Conservation (phyloP, 2,329 filamentous ascomycete genomes). For the Cladosporium sp. region DNA sequence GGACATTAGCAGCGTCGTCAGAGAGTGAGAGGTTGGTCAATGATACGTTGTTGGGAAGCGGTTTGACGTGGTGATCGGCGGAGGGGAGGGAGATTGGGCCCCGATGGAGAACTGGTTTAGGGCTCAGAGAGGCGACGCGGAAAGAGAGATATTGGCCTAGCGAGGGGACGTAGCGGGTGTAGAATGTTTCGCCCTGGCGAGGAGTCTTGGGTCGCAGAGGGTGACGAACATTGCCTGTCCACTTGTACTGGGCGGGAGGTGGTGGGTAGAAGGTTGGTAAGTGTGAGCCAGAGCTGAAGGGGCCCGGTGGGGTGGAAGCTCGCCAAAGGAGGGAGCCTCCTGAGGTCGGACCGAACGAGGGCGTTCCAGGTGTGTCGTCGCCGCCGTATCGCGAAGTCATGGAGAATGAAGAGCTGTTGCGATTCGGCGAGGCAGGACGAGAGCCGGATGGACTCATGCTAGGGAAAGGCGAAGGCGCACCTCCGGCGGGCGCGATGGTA, state of each 20-base stretch:
- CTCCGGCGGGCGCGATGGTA: constrained; percentile 59
- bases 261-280: constrained; percentile 89
- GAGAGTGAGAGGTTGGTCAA: constrained; percentile 9
- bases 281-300: constrained; percentile 77
- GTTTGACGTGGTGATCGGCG: constrained; percentile 2
- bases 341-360: constrained; percentile 1
- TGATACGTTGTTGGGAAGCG: constrained; percentile 3
- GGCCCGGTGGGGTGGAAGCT: constrained; percentile 45
- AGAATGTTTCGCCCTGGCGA: constrained; percentile 85
- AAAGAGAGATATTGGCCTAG: constrained; percentile 82
- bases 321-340: constrained; percentile 24
- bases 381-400: constrained; percentile 6
- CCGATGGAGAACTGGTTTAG: constrained; percentile 58
- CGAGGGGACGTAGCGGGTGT: constrained; percentile 79
- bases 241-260: constrained; percentile 71
- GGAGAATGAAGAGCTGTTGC: constrained; percentile 17
- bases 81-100: constrained; percentile 44
- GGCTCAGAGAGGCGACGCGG: constrained; percentile 69
- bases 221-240: constrained; percentile 74
- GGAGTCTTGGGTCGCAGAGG: constrained; percentile 84
- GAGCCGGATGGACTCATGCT: constrained; percentile 48
- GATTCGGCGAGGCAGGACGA: constrained; percentile 46
- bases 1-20: neutral
- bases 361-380: constrained; percentile 8
- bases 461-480: constrained; percentile 40